phyloP scores from a whole-genome alignment of 2,329 filamentous ascomycete species.

The Eutypella sp. region DNA sequence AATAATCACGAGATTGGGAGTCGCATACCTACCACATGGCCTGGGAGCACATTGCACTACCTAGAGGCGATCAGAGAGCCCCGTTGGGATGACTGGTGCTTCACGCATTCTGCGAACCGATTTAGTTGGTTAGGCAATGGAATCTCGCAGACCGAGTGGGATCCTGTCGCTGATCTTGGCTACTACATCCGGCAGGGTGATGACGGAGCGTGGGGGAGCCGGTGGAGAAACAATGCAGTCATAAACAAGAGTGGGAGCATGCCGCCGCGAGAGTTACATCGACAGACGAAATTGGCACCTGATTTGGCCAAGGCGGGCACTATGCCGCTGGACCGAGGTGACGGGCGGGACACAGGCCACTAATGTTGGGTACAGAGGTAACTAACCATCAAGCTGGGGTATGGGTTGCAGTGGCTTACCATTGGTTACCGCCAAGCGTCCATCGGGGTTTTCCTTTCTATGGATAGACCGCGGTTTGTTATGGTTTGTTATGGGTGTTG shows the following conservation, averaged over 20 bases:
- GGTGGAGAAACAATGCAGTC: background rate
- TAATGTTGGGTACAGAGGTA: no score
- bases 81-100: conserved; percentile 41
- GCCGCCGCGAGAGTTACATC: conserved; percentile 1
- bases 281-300: conserved; percentile 6
- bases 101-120: conserved; percentile 32
- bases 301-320: no score
- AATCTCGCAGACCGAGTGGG: conserved; percentile 35
- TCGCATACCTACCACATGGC: conserved; percentile 40
- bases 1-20: no score
- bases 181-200: conserved; percentile 11
- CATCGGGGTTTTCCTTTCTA: no score
- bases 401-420: no score
- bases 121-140: conserved; percentile 39
- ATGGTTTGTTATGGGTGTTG: no score
- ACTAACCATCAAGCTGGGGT: no score
- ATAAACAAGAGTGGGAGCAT: conserved; percentile 3
- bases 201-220: background rate
- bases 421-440: no score
- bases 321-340: no score
- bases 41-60: conserved; percentile 43
- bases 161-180: conserved; percentile 32
- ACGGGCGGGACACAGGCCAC: no score
- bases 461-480: no score
- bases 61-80: conserved; percentile 42